A percentile compares a stretch with the other conserved stretches of the same genome.
phyloP scores from a whole-genome alignment of 345 rosid species.

The Eucalyptus brandiana region DNA sequence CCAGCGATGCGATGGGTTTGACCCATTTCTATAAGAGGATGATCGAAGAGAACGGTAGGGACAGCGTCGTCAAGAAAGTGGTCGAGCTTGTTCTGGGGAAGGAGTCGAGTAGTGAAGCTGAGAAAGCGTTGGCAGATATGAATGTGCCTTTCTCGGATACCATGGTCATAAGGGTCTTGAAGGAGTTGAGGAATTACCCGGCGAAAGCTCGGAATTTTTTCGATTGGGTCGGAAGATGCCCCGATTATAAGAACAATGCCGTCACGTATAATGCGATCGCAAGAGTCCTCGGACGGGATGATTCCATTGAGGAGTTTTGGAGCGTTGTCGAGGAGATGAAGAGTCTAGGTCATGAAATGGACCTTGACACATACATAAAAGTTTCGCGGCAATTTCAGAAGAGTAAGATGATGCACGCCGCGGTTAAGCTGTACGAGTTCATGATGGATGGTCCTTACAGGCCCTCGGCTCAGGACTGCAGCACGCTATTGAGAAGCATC shows the following conservation, averaged over 20 bases:
- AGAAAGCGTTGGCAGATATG: constrained; percentile 43
- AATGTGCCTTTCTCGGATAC: constrained; percentile 33
- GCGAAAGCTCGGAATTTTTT: constrained; percentile 40
- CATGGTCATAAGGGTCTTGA: constrained; percentile 58
- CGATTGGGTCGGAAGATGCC: constrained; percentile 28
- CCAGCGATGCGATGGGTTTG: constrained; percentile 44
- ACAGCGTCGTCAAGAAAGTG: constrained; percentile 19
- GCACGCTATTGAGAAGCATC: constrained; percentile 43
- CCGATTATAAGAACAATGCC: constrained; percentile 21
- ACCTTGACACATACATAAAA: constrained; percentile 62
- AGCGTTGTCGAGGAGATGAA: constrained; percentile 54
- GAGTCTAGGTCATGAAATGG: constrained; percentile 43
- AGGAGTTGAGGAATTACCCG: constrained; percentile 47
- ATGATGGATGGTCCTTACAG: constrained; percentile 87
- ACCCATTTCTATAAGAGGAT: constrained; percentile 54
- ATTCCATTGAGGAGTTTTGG: constrained; percentile 65
- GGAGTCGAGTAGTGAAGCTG: constrained; percentile 43
- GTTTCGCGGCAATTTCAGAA: constrained; percentile 76
- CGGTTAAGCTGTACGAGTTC: constrained; percentile 70
- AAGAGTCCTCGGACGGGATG: constrained; percentile 56
- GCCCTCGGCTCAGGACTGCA: constrained; percentile 65
- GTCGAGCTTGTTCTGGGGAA: constrained; percentile 17
- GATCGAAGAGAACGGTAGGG: constrained; percentile 53
- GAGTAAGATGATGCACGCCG: constrained; percentile 45
- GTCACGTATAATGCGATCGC: constrained; percentile 49